Evolutionary conservation across 2,329 filamentous ascomycete genomes (phyloP).

Genomic region (Dactylella cylindrospora): DNA sequence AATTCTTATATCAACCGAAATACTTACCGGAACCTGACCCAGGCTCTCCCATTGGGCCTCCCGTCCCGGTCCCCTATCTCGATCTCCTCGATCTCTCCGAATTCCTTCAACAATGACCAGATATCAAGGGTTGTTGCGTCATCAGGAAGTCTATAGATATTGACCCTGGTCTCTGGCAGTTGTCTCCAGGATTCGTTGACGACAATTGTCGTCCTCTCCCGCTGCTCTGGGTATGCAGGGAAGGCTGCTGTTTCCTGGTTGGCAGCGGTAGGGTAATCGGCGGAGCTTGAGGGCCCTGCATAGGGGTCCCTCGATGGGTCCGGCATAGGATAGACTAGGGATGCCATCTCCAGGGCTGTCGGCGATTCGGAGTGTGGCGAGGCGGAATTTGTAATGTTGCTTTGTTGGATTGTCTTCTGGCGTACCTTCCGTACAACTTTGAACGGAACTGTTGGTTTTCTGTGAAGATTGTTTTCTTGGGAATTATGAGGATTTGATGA

Average conservation of each 20-base stretch:
- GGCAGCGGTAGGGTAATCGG: no score
- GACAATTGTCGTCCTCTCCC: no score
- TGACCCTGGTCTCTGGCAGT: constrained; percentile 7
- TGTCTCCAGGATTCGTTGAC: constrained; percentile 1
- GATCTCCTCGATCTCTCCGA: constrained; percentile 10
- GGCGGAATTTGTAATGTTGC: no score
- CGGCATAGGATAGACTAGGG: no score
- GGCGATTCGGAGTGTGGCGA: background rate
- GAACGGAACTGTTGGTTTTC: background rate
- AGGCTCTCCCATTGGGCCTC: background rate
- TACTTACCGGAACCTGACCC: constrained; percentile 24
- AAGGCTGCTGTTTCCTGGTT: background rate
- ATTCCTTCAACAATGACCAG: constrained; percentile 4
- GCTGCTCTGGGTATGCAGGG: no score
- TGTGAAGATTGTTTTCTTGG: background rate
- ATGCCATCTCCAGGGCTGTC: background rate
- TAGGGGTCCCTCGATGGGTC: no score
- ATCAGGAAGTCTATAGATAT: constrained; percentile 10
- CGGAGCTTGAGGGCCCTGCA: no score
- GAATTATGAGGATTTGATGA: constrained; percentile 4
- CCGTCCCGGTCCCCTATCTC: constrained; percentile 15
- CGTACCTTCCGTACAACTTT: constrained; percentile 6
- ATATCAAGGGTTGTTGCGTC: constrained; percentile 13
- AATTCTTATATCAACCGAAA: no score
- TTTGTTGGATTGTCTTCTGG: background rate